Base-by-base conservation (phyloP, 345 rosid genomes). In the Melaleuca alternifolia region DNA sequence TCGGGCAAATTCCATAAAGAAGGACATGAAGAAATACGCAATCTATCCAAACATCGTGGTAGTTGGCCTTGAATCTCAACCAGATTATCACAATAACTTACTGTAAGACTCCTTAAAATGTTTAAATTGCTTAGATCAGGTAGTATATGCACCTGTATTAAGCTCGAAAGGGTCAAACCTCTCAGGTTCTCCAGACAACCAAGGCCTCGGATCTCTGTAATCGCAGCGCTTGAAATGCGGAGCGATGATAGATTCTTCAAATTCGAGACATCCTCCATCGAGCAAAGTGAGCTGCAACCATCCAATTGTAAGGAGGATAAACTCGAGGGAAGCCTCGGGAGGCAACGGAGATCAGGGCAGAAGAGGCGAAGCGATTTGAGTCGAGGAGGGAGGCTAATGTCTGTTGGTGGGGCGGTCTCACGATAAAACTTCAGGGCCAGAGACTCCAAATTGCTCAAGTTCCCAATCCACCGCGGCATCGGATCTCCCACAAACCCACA, bases 221-320 rank as follows among this genome's bases (percentile, higher is more conserved):
- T 54, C 23, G 59, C 10, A 21, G 12, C 15, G 4, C 5, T 1
- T 0, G 1, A 3, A 54, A 54, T 54, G 1, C 0, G 1, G 1
- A 54, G 59, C 21, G n/a, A 9, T 1, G 59, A 54, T 23, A 54
- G 11, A 3, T 54, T 54, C n/a, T 23, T 23, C 59, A 23, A 54
- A 10, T 54, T 10, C 12, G 59, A 54, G 8, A 56, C 12, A 54
- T 54, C 57, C 26, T 24, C 61, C 61, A 56, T 23, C 2, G 5
- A 56, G 4, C 61, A 56, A 56, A 56, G 2, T 24, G 61, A 23
- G 6, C 0, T 4, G 5, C 59, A 54, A 54, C 1, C 1, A 5
- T 0, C 0, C 12, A 23, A 24, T 10, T 0, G 1, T 24, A 56
- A 56, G 28, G 61, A 56, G 10, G 6, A 56, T 23, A 56, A 56